Evolutionary conservation across 768 basidiomycete species (phyloP).

Genomic region (Rickenella mellea): DNA sequence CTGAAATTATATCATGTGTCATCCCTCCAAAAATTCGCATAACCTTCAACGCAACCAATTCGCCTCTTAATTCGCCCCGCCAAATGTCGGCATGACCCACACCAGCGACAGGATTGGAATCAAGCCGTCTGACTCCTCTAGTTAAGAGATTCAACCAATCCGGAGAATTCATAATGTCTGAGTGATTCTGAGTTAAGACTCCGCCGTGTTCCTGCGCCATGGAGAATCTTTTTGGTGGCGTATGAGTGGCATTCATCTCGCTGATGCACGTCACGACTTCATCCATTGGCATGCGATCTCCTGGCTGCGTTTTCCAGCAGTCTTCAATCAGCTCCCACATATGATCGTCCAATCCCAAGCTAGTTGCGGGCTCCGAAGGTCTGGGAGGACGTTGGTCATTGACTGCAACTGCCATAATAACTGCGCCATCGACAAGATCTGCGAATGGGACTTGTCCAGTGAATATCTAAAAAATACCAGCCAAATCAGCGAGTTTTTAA

Average conservation of each 20-base stretch:
- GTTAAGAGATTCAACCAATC: slow-evolving; percentile 16
- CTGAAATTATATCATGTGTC: no score
- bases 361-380: neutral
- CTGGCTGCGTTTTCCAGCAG: neutral
- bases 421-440: neutral
- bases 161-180: no score
- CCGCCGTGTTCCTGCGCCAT: no score
- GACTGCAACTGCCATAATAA: slow-evolving; percentile 12
- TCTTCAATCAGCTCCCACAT: neutral
- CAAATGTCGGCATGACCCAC: slow-evolving; percentile 23
- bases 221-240: no score
- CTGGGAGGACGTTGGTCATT: neutral
- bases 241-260: no score
- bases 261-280: neutral
- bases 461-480: neutral
- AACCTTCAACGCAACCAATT: slow-evolving; percentile 19
- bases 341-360: neutral
- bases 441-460: neutral
- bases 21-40: slow-evolving; percentile 15
- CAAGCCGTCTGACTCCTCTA: slow-evolving; percentile 13
- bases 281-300: neutral
- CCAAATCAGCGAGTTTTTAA: no score
- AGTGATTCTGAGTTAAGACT: no score
- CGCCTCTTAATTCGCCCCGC: slow-evolving; percentile 12
- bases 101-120: slow-evolving; percentile 14